phyloP scores from a whole-genome alignment of 1,284 basidiomycete species.

The Pseudozyma pruni region DNA sequence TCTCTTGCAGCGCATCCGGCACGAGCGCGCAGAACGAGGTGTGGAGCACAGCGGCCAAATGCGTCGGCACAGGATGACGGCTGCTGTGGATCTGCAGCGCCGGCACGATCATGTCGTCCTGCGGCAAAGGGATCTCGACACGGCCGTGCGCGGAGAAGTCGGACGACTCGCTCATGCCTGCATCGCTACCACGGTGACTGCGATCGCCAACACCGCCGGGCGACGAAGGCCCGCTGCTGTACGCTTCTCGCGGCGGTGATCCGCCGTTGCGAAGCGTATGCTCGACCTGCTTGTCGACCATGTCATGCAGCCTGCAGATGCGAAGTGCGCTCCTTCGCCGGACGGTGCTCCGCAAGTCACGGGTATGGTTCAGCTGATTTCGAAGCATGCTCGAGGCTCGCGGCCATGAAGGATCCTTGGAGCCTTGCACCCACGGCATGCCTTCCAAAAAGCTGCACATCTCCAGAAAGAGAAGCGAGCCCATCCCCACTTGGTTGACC shows the following conservation, averaged over 20 bases:
- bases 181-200: conserved; percentile 30
- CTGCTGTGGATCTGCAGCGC: conserved; percentile 48
- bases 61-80: conserved; percentile 41
- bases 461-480: conserved; percentile 37
- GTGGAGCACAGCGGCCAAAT: conserved; percentile 33
- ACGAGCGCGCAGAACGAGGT: conserved; percentile 47
- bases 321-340: conserved; percentile 39
- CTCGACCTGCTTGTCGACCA: conserved; percentile 33
- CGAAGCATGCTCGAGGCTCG: conserved; percentile 31
- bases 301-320: conserved; percentile 15
- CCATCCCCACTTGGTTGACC: conserved; percentile 28
- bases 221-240: conserved; percentile 14
- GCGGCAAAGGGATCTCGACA: conserved; percentile 27
- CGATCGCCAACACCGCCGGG: conserved; percentile 9
- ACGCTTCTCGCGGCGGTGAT: conserved; percentile 14
- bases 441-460: conserved; percentile 41
- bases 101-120: conserved; percentile 46
- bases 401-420: conserved; percentile 32
- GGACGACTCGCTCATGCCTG: conserved; percentile 9
- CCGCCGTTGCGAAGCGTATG: conserved; percentile 19
- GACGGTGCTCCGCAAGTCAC: conserved; percentile 20
- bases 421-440: conserved; percentile 32
- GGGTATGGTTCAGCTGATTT: conserved; percentile 18
- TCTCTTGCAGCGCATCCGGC: conserved; percentile 43
- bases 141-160: conserved; percentile 7